Evolutionary conservation across 495 filamentous ascomycete species (phyloP).

Genomic region (Penicillium mononematosum): DNA sequence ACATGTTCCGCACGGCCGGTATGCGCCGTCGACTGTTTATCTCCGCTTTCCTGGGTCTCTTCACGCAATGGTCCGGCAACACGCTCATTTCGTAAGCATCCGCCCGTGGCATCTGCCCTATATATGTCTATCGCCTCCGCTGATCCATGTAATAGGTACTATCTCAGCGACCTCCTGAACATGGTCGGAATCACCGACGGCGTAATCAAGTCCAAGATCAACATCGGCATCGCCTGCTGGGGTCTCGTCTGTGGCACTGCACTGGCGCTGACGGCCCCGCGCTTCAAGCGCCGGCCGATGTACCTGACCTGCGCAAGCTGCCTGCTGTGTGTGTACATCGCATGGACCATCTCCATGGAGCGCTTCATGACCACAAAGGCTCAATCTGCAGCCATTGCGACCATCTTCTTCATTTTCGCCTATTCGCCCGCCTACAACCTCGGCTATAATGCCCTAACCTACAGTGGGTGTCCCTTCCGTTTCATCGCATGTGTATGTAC

Average conservation of each 20-base stretch:
- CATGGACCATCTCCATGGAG: conserved; percentile 60
- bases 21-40: conserved; percentile 59
- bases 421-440: conserved; percentile 66
- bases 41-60: conserved; percentile 56
- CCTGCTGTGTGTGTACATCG: conserved; percentile 55
- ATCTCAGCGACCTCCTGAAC: conserved; percentile 50
- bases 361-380: conserved; percentile 46
- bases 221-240: conserved; percentile 61
- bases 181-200: conserved; percentile 52
- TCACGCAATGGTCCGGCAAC: conserved; percentile 67
- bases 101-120: conserved; percentile 9
- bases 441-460: conserved; percentile 67
- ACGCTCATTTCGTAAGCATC: conserved; percentile 53
- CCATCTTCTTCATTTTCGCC: conserved; percentile 62
- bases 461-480: conserved; percentile 49
- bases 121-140: conserved; percentile 5
- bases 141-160: conserved; percentile 41
- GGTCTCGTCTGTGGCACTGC: conserved; percentile 50
- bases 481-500: not conserved
- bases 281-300: conserved; percentile 56
- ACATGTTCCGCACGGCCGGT: conserved; percentile 53
- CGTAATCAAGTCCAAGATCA: conserved; percentile 53
- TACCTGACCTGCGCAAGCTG: conserved; percentile 55
- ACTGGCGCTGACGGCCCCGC: conserved; percentile 51
- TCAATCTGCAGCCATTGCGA: conserved; percentile 45